A percentile compares a stretch with the other conserved stretches of the same genome.
Conservation (phyloP, 2,329 filamentous ascomycete species). For the Verticillium nubilum region DNA sequence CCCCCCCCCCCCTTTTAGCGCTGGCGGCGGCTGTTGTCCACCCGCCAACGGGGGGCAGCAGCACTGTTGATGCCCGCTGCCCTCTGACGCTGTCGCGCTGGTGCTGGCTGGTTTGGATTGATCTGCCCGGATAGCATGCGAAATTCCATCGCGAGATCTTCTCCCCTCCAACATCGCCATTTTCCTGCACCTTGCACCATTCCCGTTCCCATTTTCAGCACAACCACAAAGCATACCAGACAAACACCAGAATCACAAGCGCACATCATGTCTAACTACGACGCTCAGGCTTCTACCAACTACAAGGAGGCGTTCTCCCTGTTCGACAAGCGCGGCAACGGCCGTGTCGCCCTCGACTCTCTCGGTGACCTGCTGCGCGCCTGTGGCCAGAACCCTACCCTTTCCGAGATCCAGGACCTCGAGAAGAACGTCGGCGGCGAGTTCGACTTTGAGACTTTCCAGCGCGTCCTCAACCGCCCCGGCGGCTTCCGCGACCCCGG, state of each 20-base stretch:
- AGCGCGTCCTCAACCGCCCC: slow-evolving; percentile 92
- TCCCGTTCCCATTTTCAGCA: not conserved
- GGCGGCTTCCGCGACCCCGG: slow-evolving; percentile 97
- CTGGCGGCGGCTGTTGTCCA: slow-evolving; percentile 5
- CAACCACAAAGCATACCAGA: not conserved
- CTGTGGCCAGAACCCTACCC: slow-evolving; percentile 95
- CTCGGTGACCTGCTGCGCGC: slow-evolving; percentile 92
- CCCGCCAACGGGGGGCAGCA: slow-evolving; percentile 11
- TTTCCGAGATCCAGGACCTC: slow-evolving; percentile 86
- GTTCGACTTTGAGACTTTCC: slow-evolving; percentile 97
- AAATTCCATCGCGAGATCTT: not conserved
- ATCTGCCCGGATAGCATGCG: not conserved
- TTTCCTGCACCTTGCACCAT: not conserved
- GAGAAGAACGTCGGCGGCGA: slow-evolving; percentile 87
- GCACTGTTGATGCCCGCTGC: not conserved
- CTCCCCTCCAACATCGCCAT: not conserved
- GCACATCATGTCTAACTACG: slow-evolving; percentile 24
- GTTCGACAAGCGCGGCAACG: slow-evolving; percentile 98
- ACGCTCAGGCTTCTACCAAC: slow-evolving; percentile 75
- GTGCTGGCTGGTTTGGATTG: not conserved
- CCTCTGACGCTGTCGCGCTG: not conserved
- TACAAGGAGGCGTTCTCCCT: slow-evolving; percentile 99
- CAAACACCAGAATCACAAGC: not conserved
- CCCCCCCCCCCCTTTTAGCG: not conserved
- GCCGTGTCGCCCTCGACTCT: slow-evolving; percentile 78